These are phyloP conservation scores for Fusarium domesticum DNA, from an alignment of 2,329 filamentous ascomycete genomes.

Conservation along the genomic window DNA sequence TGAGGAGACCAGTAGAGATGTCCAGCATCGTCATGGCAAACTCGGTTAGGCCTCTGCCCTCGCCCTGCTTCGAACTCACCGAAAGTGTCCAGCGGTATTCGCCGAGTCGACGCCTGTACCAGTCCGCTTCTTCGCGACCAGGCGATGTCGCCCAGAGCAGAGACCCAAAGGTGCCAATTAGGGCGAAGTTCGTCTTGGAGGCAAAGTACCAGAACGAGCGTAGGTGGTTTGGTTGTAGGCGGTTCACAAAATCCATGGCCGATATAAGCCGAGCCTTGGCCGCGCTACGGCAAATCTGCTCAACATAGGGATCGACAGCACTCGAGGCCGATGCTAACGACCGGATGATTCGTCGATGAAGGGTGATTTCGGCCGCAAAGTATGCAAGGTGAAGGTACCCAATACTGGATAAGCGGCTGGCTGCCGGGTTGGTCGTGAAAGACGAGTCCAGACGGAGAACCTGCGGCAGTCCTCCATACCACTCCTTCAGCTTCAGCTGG, in stretches of 20 bases:
- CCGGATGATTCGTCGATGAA: slow-evolving; percentile 86
- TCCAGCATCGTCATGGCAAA: slow-evolving; percentile 79
- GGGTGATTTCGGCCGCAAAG: slow-evolving; percentile 89
- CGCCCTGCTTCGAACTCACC: slow-evolving; percentile 73
- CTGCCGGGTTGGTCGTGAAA: slow-evolving; percentile 36
- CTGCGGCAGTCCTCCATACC: slow-evolving; percentile 69
- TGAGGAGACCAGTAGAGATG: slow-evolving; percentile 65
- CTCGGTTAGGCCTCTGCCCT: slow-evolving; percentile 55
- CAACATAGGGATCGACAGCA: slow-evolving; percentile 70
- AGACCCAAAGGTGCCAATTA: slow-evolving; percentile 91
- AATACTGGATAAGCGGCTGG: slow-evolving; percentile 54
- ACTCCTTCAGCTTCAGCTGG: slow-evolving; percentile 77
- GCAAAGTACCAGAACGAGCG: slow-evolving; percentile 92
- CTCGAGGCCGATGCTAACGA: slow-evolving; percentile 55
- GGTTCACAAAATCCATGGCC: slow-evolving; percentile 96
- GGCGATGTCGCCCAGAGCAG: slow-evolving; percentile 87
- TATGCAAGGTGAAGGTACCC: slow-evolving; percentile 88
- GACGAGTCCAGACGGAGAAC: slow-evolving; percentile 65
- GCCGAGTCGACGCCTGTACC: slow-evolving; percentile 79
- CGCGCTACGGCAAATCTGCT: slow-evolving; percentile 88
- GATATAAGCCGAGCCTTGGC: slow-evolving; percentile 93
- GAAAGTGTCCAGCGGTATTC: slow-evolving; percentile 95
- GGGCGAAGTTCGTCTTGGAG: slow-evolving; percentile 84
- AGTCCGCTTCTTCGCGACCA: slow-evolving; percentile 83
- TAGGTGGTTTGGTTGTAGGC: slow-evolving; percentile 79